These are phyloP conservation scores for Fusarium oxysporum DNA, from an alignment of 2,329 filamentous ascomycete genomes.

Conservation along the genomic window DNA sequence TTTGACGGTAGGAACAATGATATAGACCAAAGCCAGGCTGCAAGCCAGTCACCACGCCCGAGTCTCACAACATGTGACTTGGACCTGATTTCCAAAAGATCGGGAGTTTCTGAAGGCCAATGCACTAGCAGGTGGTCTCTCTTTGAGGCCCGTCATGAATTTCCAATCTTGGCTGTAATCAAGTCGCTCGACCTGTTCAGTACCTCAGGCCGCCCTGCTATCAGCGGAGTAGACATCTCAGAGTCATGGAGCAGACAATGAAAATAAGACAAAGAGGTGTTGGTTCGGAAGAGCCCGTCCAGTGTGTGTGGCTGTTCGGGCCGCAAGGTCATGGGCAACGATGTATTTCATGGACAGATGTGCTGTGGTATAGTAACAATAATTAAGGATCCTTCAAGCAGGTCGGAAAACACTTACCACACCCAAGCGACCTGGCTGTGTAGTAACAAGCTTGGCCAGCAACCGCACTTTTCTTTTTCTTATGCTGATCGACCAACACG, in stretches of 20 bases:
- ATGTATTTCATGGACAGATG: background rate
- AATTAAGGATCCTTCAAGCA: background rate
- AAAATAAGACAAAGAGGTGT: background rate
- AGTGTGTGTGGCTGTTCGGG: conserved; percentile 1
- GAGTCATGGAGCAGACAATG: background rate
- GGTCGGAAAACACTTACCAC: conserved; percentile 22
- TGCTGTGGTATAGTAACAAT: background rate
- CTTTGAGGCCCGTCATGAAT: conserved; percentile 31
- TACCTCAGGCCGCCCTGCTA: conserved; percentile 3
- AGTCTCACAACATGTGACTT: background rate
- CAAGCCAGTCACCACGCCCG: background rate
- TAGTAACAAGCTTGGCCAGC: conserved; percentile 24
- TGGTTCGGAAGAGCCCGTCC: background rate
- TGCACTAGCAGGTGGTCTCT: conserved; percentile 1
- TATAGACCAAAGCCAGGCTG: background rate
- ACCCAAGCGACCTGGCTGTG: conserved; percentile 11
- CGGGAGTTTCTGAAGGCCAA: conserved; percentile 7
- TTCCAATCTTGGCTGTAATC: conserved; percentile 1
- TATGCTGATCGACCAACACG: conserved; percentile 27
- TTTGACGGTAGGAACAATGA: background rate
- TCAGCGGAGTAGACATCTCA: background rate
- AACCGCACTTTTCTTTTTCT: conserved; percentile 30
- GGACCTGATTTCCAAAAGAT: background rate
- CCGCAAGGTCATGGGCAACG: background rate
- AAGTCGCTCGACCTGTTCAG: conserved; percentile 10